Percentiles rank a stretch among this genome's conserved stretches.
phyloP scores from a whole-genome alignment of 2,329 filamentous ascomycete species.

The Anthostomella pinea region DNA sequence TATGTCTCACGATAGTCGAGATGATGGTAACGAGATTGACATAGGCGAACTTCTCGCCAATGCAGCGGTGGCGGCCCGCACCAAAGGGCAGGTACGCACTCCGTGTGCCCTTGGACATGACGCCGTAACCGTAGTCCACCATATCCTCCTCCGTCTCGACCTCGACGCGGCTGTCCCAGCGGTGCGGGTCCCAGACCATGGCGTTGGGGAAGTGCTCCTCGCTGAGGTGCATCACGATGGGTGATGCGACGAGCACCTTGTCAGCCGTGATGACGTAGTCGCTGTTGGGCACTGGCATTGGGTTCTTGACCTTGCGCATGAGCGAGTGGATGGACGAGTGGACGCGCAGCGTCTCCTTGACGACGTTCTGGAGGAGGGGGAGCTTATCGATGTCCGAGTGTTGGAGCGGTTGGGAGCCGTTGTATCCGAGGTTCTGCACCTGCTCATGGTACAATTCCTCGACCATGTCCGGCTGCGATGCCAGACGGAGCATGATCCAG shows the following conservation, averaged over 20 bases:
- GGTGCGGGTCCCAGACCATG: conserved; percentile 58
- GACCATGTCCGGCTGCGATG: conserved; percentile 64
- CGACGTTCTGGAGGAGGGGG: conserved; percentile 59
- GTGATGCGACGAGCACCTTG: conserved; percentile 43
- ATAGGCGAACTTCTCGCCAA: conserved; percentile 75
- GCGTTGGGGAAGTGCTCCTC: conserved; percentile 61
- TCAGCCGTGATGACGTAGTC: conserved; percentile 56
- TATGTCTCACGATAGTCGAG: conserved; percentile 57
- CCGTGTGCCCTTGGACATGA: conserved; percentile 31
- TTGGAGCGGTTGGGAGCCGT: conserved; percentile 50
- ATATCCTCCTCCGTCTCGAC: conserved; percentile 15
- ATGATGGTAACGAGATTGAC: conserved; percentile 66
- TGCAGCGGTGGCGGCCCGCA: conserved; percentile 69
- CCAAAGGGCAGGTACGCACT: conserved; percentile 68
- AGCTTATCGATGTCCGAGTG: conserved; percentile 60
- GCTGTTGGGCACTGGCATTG: conserved; percentile 56
- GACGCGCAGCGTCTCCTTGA: conserved; percentile 71
- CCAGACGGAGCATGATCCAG: conserved; percentile 75
- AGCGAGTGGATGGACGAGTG: conserved; percentile 73
- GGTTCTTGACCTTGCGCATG: conserved; percentile 68
- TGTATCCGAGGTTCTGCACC: conserved; percentile 49
- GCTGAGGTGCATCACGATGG: conserved; percentile 41
- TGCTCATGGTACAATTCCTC: conserved; percentile 72
- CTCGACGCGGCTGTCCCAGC: conserved; percentile 49
- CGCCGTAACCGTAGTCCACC: conserved; percentile 31